A percentile compares a stretch with the other conserved stretches of the same genome.
phyloP scores from a whole-genome alignment of 768 basidiomycete genomes.

The Dentipellis fragilis region DNA sequence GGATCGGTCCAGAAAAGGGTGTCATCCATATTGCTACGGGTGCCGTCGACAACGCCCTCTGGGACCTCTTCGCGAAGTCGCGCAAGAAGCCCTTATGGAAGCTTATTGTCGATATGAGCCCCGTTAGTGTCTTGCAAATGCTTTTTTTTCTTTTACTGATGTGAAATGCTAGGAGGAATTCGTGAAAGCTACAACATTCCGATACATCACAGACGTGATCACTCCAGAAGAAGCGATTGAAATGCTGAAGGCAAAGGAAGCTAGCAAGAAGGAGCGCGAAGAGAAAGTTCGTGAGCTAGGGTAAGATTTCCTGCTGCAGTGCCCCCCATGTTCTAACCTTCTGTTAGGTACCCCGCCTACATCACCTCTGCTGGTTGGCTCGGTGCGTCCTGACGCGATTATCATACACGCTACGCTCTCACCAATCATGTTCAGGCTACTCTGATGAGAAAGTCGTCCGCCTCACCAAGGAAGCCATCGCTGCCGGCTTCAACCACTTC shows the following conservation, averaged over 20 bases:
- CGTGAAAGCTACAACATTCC: conserved; percentile 66
- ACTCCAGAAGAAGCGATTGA: conserved; percentile 83
- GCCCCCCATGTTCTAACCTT: neutral
- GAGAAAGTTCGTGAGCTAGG: conserved; percentile 61
- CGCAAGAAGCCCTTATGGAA: conserved; percentile 89
- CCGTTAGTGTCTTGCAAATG: conserved; percentile 28
- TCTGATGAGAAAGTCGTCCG: conserved; percentile 84
- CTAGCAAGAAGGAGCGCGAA: conserved; percentile 72
- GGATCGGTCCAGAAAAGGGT: conserved; percentile 93
- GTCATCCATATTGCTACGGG: conserved; percentile 87
- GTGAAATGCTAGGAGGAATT: conserved; percentile 55
- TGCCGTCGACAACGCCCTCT: conserved; percentile 86
- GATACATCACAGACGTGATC: conserved; percentile 90
- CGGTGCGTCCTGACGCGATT: conserved; percentile 27
- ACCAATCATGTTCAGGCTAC: conserved; percentile 44
- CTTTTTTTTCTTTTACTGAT: neutral
- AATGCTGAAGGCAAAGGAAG: conserved; percentile 69
- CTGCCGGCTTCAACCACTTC: conserved; percentile 93
- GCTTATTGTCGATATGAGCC: conserved; percentile 82
- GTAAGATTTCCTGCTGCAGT: conserved; percentile 22
- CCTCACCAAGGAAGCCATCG: conserved; percentile 78
- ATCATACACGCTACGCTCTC: neutral
- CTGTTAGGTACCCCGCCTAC: conserved; percentile 77
- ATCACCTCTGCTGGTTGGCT: conserved; percentile 93
- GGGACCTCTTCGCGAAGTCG: conserved; percentile 86